Evolutionary conservation across 75 land plant species (phyloP).

Genomic region (Larix kaempferi): DNA sequence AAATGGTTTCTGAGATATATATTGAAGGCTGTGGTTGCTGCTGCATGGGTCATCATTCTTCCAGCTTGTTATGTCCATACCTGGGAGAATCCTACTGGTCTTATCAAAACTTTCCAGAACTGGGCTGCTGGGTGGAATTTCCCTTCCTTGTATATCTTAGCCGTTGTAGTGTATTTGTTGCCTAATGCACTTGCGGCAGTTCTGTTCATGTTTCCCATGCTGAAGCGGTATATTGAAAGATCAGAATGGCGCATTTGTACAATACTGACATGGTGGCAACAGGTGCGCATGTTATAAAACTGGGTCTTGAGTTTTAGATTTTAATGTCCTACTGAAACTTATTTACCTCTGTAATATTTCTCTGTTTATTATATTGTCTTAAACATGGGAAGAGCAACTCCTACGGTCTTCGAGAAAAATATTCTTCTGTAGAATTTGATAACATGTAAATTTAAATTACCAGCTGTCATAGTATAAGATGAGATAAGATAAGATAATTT

Average conservation of each 20-base stretch:
- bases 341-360: too few species aligned
- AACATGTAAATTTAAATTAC: not conserved
- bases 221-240: conserved; percentile 70
- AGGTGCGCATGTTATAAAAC: conserved; percentile 46
- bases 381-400: too few species aligned
- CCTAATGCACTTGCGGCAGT: conserved; percentile 78
- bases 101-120: conserved; percentile 33
- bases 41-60: conserved; percentile 74
- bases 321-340: not conserved
- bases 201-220: conserved; percentile 77
- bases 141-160: conserved; percentile 67
- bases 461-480: not conserved
- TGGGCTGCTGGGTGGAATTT: conserved; percentile 52
- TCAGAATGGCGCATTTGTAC: conserved; percentile 66
- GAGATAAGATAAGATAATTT: too few species aligned
- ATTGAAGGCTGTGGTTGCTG: conserved; percentile 56
- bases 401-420: too few species aligned
- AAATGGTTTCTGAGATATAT: conserved; percentile 38
- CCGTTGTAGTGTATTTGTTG: conserved; percentile 71
- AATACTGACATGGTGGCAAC: conserved; percentile 96
- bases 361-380: too few species aligned
- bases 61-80: conserved; percentile 61
- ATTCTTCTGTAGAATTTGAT: not conserved
- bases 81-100: conserved; percentile 49
- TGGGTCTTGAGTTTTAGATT: not conserved